Conservation (phyloP, 2,329 filamentous ascomycete genomes). For the Fusarium concolor region DNA sequence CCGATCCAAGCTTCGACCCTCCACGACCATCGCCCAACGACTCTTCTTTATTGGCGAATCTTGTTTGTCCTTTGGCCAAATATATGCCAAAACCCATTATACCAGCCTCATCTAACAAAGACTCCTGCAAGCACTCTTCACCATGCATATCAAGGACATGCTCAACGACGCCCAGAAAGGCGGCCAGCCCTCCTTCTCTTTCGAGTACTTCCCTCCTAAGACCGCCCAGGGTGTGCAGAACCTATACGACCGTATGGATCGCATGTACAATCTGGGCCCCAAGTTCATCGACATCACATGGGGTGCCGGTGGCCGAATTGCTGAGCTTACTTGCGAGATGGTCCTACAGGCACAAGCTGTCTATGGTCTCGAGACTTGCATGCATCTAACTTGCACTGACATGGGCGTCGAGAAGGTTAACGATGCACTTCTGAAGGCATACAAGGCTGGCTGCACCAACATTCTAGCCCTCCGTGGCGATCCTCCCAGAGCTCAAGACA, state of each 20-base stretch:
- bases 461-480: conserved; percentile 94
- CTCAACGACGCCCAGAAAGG: conserved; percentile 83
- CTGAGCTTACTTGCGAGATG: conserved; percentile 96
- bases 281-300: conserved; percentile 99
- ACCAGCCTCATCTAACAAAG: not conserved
- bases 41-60: conserved; percentile 2
- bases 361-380: conserved; percentile 96
- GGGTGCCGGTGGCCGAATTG: conserved; percentile 93
- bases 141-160: conserved; percentile 96
- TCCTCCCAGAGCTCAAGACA: conserved; percentile 91
- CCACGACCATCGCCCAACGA: conserved; percentile 11
- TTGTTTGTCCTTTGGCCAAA: not conserved
- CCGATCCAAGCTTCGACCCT: conserved; percentile 29
- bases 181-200: conserved; percentile 91
- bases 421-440: conserved; percentile 85
- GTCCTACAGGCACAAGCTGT: conserved; percentile 94
- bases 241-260: conserved; percentile 98
- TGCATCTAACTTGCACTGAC: conserved; percentile 98
- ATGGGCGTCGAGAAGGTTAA: conserved; percentile 96
- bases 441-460: conserved; percentile 96
- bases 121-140: conserved; percentile 50
- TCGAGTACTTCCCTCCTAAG: conserved; percentile 99
- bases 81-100: not conserved
- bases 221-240: conserved; percentile 98
- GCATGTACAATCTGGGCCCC: conserved; percentile 94